Percentiles rank a stretch among this genome's conserved stretches.
Evolutionary conservation across 176 grass and related monocot species (phyloP).

Genomic region (Ensete ventricosum): DNA sequence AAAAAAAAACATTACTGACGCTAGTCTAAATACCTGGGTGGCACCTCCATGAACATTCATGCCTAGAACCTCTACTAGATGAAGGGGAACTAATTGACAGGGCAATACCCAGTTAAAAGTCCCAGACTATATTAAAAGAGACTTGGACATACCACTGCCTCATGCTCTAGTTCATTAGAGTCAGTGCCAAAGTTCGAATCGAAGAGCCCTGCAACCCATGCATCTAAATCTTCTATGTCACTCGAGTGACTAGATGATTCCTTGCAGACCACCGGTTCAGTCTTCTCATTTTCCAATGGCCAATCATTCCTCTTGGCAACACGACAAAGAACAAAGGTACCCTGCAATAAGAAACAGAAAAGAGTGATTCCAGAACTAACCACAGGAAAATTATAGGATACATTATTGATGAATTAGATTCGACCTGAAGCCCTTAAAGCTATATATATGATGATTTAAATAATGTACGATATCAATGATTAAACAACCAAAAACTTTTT

Average conservation of each 20-base stretch:
- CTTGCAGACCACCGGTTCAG: constrained; percentile 22
- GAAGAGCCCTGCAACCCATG: constrained; percentile 32
- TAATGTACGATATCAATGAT: too few relatives aligned
- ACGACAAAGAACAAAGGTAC: constrained; percentile 82
- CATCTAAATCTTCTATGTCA: constrained; percentile 21
- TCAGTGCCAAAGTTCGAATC: constrained; percentile 26
- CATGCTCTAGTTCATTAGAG: constrained; percentile 22
- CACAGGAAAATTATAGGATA: too few relatives aligned
- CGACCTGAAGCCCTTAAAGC: too few relatives aligned
- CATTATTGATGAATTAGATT: too few relatives aligned
- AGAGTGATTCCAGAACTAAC: neutral
- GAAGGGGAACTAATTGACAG: constrained; percentile 6
- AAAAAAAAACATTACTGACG: too few relatives aligned
- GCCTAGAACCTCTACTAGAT: constrained; percentile 3
- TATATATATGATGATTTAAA: too few relatives aligned
- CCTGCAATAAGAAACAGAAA: constrained; percentile 32
- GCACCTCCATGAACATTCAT: neutral
- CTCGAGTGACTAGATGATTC: constrained; percentile 15
- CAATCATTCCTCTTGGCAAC: constrained; percentile 68
- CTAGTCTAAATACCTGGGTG: too few relatives aligned
- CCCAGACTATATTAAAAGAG: neutral
- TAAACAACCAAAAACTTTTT: too few relatives aligned
- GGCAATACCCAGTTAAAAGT: neutral
- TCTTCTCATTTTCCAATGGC: constrained; percentile 2
- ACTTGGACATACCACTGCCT: constrained; percentile 40